Evolutionary conservation across 164 flowering plant species (phyloP).

Genomic region (Chloranthus sessilifolius): DNA sequence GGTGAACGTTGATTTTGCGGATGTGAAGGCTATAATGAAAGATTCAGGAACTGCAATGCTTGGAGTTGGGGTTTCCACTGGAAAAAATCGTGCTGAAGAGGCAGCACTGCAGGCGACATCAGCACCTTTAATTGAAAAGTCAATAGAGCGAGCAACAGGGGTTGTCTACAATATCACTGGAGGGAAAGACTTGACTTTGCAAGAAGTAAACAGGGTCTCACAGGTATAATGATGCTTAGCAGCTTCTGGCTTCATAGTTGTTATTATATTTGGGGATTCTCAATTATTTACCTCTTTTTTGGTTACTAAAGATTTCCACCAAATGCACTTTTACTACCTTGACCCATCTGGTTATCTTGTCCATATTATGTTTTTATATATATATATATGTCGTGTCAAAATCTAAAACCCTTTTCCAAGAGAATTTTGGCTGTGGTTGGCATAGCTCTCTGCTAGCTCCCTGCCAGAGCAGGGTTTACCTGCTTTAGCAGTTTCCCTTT

Average conservation of each 20-base stretch:
- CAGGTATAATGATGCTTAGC: constrained; percentile 6
- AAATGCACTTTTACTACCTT: too few species aligned
- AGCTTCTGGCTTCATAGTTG: neutral
- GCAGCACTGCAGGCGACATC: constrained; percentile 18
- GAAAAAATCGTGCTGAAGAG: constrained; percentile 21
- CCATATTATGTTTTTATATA: too few species aligned
- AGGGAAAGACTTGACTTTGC: constrained; percentile 20
- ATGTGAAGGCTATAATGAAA: constrained; percentile 47
- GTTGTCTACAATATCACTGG: constrained; percentile 22
- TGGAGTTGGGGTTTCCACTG: constrained; percentile 39
- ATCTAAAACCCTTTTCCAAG: too few species aligned
- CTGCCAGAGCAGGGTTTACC: too few species aligned
- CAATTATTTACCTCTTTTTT: neutral
- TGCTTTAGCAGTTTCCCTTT: too few species aligned
- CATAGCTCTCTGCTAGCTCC: too few species aligned
- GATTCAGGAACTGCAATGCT: constrained; percentile 43
- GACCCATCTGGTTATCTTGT: too few species aligned
- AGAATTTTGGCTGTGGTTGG: too few species aligned
- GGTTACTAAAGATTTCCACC: neutral
- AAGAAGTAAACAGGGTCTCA: constrained; percentile 21
- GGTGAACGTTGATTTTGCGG: constrained; percentile 49
- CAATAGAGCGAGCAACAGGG: constrained; percentile 17
- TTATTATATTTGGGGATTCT: neutral
- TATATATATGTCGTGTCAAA: too few species aligned
- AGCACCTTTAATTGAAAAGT: constrained; percentile 18